Conservation (phyloP, 345 rosid genomes). For the Eucalyptus rudis region DNA sequence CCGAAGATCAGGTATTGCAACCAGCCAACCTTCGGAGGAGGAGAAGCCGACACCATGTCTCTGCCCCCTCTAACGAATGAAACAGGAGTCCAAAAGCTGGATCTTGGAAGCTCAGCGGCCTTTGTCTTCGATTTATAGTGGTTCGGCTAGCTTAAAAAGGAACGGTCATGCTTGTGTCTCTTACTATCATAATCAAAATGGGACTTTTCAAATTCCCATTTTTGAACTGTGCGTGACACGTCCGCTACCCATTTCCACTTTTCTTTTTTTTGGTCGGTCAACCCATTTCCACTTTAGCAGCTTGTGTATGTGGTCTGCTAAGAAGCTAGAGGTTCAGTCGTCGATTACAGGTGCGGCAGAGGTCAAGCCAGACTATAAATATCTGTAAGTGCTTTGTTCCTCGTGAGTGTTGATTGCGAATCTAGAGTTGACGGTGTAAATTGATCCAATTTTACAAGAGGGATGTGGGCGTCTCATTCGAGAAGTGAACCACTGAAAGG, state of each 20-base stretch:
- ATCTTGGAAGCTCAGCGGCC: not conserved
- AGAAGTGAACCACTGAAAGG: not conserved
- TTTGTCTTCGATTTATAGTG: not conserved
- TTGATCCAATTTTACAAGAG: not conserved
- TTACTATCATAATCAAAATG: not conserved
- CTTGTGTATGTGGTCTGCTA: not conserved
- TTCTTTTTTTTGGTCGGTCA: no score
- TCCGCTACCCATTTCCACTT: not conserved
- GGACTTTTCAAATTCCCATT: not conserved
- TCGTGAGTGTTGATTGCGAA: not conserved
- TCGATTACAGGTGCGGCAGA: not conserved
- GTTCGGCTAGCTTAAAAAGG: not conserved
- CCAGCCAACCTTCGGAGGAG: slow-evolving; percentile 27
- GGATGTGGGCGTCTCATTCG: not conserved
- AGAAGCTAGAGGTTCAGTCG: not conserved
- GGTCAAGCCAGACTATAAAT: not conserved
- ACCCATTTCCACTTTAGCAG: not conserved
- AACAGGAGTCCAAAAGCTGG: not conserved
- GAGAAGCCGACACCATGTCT: slow-evolving; percentile 49
- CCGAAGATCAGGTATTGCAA: not conserved
- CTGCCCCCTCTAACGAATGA: not conserved
- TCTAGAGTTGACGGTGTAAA: not conserved
- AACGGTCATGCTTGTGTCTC: not conserved
- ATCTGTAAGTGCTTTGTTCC: not conserved
- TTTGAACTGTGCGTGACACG: not conserved